Evolutionary conservation across 2,329 filamentous ascomycete genomes (phyloP).

Genomic region (Cytospora paraplurivora): DNA sequence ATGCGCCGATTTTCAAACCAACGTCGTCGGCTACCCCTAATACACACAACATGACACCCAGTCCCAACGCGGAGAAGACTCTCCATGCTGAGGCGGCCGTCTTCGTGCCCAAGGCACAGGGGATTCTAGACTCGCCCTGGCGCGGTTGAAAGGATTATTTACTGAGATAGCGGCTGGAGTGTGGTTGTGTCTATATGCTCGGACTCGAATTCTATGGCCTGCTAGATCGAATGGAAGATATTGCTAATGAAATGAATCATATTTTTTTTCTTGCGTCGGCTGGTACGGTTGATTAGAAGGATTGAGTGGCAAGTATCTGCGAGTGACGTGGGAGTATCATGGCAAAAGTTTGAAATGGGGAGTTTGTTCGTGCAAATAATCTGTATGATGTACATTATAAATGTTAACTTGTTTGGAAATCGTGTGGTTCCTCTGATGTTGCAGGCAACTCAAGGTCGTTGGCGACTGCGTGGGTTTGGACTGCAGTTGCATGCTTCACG

Average conservation of each 20-base stretch:
- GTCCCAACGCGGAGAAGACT: neutral
- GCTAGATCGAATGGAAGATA: constrained; percentile 14
- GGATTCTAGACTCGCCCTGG: constrained; percentile 13
- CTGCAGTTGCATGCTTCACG: neutral
- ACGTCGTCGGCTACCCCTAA: neutral
- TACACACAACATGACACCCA: neutral
- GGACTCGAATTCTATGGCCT: constrained; percentile 2
- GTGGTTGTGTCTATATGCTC: neutral
- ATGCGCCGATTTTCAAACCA: constrained; percentile 14
- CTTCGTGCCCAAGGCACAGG: constrained; percentile 12
- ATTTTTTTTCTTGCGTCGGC: constrained; percentile 15
- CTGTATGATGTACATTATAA: constrained; percentile 27
- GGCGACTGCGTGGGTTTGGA: neutral
- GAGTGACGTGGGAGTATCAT: constrained; percentile 20
- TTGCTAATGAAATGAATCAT: constrained; percentile 8
- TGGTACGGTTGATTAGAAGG: constrained; percentile 23
- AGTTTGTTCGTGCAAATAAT: constrained; percentile 24
- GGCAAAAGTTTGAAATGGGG: constrained; percentile 18
- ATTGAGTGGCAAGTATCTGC: constrained; percentile 23
- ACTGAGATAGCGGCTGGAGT: constrained; percentile 4
- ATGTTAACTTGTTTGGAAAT: constrained; percentile 1
- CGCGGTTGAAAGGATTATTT: constrained; percentile 3
- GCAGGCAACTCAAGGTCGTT: neutral
- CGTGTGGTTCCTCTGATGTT: neutral
- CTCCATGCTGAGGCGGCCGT: constrained; percentile 17